These are phyloP conservation scores for Salix arbutifolia DNA, from an alignment of 345 rosid species.

Conservation along the genomic window DNA sequence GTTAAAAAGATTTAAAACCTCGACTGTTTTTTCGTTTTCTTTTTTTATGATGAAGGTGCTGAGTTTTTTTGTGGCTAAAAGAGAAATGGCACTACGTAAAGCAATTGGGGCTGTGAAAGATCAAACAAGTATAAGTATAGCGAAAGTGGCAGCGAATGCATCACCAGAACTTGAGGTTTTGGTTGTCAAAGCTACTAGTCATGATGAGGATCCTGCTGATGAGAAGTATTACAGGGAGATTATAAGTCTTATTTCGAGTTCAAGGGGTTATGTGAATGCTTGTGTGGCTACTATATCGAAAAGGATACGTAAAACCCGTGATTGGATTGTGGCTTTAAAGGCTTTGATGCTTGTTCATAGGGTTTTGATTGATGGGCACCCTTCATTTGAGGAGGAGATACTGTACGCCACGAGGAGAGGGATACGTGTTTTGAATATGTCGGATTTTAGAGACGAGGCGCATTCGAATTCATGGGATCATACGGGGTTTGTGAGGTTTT, in stretches of 20 bases:
- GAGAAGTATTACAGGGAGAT: constrained; percentile 25
- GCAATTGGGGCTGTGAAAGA: constrained; percentile 29
- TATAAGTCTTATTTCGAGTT: constrained; percentile 14
- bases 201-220: constrained; percentile 18
- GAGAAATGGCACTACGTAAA: constrained; percentile 16
- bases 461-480: constrained; percentile 87
- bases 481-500: constrained; percentile 67
- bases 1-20: neutral
- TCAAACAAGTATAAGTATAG: constrained; percentile 24
- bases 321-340: constrained; percentile 88
- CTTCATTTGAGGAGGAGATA: constrained; percentile 71
- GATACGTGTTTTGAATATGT: constrained; percentile 75
- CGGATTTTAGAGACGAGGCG: constrained; percentile 73
- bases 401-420: constrained; percentile 66
- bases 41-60: neutral
- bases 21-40: neutral
- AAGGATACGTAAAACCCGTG: constrained; percentile 27
- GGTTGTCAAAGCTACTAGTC: constrained; percentile 25
- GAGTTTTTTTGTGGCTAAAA: neutral
- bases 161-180: constrained; percentile 23
- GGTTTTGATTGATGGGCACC: constrained; percentile 66
- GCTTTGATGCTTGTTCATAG: constrained; percentile 69
- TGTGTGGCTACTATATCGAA: constrained; percentile 19
- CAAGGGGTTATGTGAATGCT: constrained; percentile 18
- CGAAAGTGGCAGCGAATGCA: constrained; percentile 20